Evolutionary conservation across 2,329 filamentous ascomycete species (phyloP), one percentile per base, ranked within the genome.

Genomic region (Curvularia hawaiiensis): DNA sequence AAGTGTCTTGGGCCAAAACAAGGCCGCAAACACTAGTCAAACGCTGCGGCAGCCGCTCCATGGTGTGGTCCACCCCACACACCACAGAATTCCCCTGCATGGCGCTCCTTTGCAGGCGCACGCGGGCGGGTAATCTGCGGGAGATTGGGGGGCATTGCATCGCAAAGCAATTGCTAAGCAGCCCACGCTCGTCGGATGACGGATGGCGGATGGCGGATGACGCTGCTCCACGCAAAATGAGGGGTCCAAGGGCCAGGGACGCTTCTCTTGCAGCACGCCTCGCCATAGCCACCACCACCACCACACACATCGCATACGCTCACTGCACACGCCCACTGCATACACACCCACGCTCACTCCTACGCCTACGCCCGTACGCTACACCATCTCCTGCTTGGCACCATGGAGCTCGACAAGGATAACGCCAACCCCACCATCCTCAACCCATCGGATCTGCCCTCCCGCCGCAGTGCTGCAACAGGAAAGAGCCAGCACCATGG

Each of bases 381-480:
- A 43, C n/a, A 43, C 46, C 44, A 40, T 35, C 24, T 4, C 45
- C 24, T 6, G 47, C 41, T 40, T 35, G 26, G 45, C 61, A 45
- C 26, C 39, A 78, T 78, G 76, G 76, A 82, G 67, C 72, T 74
- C 68, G 76, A 79, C 72, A 81, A 82, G 72, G 79, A 83, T 70
- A 97, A 97, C 78, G 92, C 90, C 63, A 98, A 99, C 80, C 95
- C 95, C 53, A 96, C 91, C 63, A 93, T 99, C 73, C 82, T 98
- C 70, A 96, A 89, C 78, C 85, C 88, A 51, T 91, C 91, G 43
- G 91, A 98, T 78, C 86, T 99, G 50, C 93, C 95, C 44, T 95
- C 91, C 30, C 88, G 93, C 63, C 84, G 85, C 64, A 81, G 83
- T 60, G 73, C 75, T 54, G 65, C 74, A 61, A 71, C 70, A 64